Evolutionary conservation across 2,329 filamentous ascomycete species (phyloP).

Genomic region (Cercospora zeina): DNA sequence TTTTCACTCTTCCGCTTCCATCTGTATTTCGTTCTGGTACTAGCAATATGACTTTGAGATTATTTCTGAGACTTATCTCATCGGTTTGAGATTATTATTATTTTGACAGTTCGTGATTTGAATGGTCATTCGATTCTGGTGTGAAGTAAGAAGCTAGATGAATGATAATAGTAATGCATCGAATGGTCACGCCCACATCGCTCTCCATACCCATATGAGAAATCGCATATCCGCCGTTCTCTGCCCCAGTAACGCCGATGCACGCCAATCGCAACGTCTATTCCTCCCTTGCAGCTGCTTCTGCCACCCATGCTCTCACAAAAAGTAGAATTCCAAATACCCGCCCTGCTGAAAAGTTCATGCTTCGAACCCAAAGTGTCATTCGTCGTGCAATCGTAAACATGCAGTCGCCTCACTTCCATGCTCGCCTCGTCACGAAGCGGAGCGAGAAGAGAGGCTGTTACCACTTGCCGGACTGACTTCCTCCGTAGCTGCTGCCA

Average conservation of each 20-base stretch:
- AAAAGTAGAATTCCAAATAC: background rate
- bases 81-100: no score
- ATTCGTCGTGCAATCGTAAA: background rate
- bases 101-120: background rate
- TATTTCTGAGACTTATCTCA: no score
- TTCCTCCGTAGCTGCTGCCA: conserved; percentile 1
- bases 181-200: background rate
- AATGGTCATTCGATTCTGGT: background rate
- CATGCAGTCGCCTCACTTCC: background rate
- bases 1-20: no score
- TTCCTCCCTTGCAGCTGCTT: background rate
- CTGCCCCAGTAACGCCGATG: conserved; percentile 1
- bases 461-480: conserved; percentile 1
- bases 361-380: conserved; percentile 3
- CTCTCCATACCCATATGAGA: background rate
- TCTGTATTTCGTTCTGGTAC: no score
- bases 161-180: background rate
- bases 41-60: no score
- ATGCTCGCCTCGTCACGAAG: background rate
- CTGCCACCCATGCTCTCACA: background rate
- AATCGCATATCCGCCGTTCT: background rate
- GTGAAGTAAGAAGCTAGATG: background rate
- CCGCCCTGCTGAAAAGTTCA: background rate
- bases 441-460: background rate
- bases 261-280: background rate